Conservation (phyloP, 257 asterid species). For the Catharanthus roseus region DNA sequence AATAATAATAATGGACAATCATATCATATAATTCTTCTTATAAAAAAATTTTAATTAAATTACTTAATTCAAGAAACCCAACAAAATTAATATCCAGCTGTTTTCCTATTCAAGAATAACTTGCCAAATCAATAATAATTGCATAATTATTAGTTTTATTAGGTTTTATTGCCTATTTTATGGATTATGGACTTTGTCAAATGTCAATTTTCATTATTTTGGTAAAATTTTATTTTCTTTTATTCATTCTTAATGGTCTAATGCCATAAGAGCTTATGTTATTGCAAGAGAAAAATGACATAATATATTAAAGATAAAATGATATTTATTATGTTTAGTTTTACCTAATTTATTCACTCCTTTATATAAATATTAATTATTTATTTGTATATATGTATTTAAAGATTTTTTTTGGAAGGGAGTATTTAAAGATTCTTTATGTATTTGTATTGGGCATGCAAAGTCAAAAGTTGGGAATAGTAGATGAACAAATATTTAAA, state of each 20-base stretch:
- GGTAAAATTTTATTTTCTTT: neutral
- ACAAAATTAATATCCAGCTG: neutral
- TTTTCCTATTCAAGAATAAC: neutral
- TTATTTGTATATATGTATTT: neutral
- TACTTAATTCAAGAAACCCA: neutral
- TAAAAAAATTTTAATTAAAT: no score
- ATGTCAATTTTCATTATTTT: neutral
- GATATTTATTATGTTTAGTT: no score
- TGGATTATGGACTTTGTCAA: neutral
- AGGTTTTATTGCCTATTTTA: neutral
- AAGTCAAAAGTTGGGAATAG: conserved; percentile 30
- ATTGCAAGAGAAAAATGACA: neutral
- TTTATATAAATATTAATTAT: neutral
- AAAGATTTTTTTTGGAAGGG: neutral
- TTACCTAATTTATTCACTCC: no score
- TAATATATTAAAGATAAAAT: no score
- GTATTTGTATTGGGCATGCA: conserved; percentile 9
- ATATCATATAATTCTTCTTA: neutral
- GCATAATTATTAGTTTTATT: neutral
- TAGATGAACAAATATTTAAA: conserved; percentile 27
- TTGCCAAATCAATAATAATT: neutral
- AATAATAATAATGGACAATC: conserved; percentile 2
- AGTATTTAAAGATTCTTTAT: neutral
- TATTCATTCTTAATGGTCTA: neutral
- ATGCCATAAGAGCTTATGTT: neutral